phyloP scores from a whole-genome alignment of 495 filamentous ascomycete species.

The Neurospora sublineolata region DNA sequence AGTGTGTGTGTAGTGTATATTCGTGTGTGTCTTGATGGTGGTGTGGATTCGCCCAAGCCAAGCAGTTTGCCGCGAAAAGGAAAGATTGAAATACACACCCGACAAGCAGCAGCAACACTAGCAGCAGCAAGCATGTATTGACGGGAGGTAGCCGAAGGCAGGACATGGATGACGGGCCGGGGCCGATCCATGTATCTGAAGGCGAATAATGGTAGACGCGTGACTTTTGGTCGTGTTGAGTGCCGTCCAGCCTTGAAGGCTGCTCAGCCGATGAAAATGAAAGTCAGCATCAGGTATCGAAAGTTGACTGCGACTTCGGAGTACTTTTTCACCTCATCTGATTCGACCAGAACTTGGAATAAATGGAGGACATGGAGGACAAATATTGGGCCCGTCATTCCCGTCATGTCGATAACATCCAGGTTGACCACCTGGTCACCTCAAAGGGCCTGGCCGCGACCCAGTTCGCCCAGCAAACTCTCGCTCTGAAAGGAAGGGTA shows the following conservation, averaged over 20 bases:
- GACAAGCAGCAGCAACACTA: background rate
- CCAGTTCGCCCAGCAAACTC: background rate
- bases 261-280: background rate
- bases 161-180: background rate
- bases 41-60: background rate
- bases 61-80: background rate
- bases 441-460: background rate
- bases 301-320: background rate
- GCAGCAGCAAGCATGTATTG: background rate
- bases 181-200: background rate
- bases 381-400: background rate
- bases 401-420: background rate
- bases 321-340: background rate
- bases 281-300: background rate
- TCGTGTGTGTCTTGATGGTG: background rate
- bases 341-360: background rate
- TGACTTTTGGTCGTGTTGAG: background rate
- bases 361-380: background rate
- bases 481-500: background rate
- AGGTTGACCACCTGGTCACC: background rate
- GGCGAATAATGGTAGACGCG: background rate
- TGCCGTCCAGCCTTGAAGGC: background rate
- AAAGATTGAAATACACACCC: background rate
- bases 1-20: background rate
- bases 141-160: background rate